phyloP scores from a whole-genome alignment of 192 early-diverging fungal species.

The Piromyces finnis region DNA sequence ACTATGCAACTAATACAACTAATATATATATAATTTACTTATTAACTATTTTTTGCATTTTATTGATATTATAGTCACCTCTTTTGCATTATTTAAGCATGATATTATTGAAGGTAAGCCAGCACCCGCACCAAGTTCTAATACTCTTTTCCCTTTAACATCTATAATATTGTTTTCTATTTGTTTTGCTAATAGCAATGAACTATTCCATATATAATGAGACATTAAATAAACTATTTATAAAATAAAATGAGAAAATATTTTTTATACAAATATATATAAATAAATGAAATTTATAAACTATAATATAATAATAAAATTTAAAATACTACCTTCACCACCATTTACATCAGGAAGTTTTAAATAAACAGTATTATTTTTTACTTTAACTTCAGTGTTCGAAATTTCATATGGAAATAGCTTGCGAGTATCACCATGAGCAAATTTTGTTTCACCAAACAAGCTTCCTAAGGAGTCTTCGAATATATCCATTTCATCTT shows the following conservation, averaged over 20 bases:
- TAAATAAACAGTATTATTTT: neutral
- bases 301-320: neutral
- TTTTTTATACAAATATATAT: no score
- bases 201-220: conserved; percentile 8
- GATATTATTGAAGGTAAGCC: neutral
- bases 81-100: neutral
- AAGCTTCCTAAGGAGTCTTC: neutral
- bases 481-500: neutral
- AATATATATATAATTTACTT: no score
- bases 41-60: no score
- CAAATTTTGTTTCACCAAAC: neutral
- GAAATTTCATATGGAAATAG: neutral
- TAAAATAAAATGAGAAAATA: neutral
- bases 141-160: neutral
- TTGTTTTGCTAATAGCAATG: conserved; percentile 4
- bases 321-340: neutral
- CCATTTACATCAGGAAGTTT: neutral
- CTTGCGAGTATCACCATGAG: neutral
- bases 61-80: no score
- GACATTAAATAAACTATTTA: neutral
- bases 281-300: neutral
- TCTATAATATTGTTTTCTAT: neutral
- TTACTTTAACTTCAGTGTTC: neutral
- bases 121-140: neutral
- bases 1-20: no score